phyloP scores from a whole-genome alignment of 129 eudicot genomes.

The Silybum marianum region DNA sequence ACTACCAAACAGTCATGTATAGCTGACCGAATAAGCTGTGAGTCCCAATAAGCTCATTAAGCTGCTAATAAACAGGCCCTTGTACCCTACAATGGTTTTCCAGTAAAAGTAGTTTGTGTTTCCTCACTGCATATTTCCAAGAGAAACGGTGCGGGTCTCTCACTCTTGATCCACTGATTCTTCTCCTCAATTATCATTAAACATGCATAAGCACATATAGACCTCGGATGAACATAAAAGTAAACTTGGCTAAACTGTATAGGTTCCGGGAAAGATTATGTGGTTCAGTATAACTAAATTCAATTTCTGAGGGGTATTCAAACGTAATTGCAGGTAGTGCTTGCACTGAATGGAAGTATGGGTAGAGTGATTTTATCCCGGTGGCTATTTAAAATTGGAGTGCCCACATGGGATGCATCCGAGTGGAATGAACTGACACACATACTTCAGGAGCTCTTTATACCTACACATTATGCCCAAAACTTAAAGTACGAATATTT shows the following conservation, averaged over 20 bases:
- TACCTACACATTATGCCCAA: constrained; percentile 38
- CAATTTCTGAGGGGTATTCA: constrained; percentile 4
- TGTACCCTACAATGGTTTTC: neutral
- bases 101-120: neutral
- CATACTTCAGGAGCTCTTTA: constrained; percentile 61
- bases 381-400: constrained; percentile 68
- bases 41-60: too few species aligned
- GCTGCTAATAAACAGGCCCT: too few species aligned
- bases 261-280: neutral
- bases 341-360: constrained; percentile 79
- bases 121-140: neutral
- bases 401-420: constrained; percentile 60
- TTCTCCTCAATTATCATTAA: neutral
- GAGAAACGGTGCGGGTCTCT: too few species aligned
- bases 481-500: constrained; percentile 28
- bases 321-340: constrained; percentile 65
- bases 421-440: constrained; percentile 92
- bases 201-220: neutral
- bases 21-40: too few species aligned
- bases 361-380: constrained; percentile 57
- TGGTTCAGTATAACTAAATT: neutral
- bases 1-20: too few species aligned
- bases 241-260: neutral
- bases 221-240: too few species aligned
- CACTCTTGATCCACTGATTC: neutral